Evolutionary conservation across 1,139 yeast genomes (phyloP).

Genomic region (Geotrichum carabidarum): DNA sequence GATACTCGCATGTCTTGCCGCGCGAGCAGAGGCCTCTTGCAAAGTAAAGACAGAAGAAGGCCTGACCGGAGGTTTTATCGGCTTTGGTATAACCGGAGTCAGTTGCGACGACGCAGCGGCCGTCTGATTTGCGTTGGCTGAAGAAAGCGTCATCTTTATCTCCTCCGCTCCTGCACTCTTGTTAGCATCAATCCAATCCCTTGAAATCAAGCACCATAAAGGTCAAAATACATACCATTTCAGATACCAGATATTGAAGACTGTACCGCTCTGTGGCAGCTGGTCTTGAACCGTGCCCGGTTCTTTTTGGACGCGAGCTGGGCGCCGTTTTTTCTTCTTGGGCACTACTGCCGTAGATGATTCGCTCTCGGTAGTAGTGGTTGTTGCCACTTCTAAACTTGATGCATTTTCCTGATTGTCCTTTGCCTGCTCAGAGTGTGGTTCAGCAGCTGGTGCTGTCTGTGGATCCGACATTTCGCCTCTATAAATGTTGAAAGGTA

Average conservation of each 20-base stretch:
- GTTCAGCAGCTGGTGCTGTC: not conserved
- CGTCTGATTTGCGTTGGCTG: conserved; percentile 45
- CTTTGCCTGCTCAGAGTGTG: not conserved
- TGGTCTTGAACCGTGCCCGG: conserved; percentile 58
- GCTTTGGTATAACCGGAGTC: conserved; percentile 81
- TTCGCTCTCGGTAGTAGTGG: not conserved
- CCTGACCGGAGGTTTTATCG: conserved; percentile 43
- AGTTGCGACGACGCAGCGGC: conserved; percentile 51
- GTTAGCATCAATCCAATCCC: not conserved
- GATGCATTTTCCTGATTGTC: not conserved
- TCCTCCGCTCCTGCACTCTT: conserved; percentile 34
- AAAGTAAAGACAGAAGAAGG: conserved; percentile 70
- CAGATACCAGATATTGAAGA: conserved; percentile 82
- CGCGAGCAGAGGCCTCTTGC: conserved; percentile 82
- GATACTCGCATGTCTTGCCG: conserved; percentile 69
- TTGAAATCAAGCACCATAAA: not conserved
- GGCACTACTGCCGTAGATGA: not conserved
- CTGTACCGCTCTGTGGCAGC: conserved; percentile 76
- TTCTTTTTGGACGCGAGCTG: conserved; percentile 71
- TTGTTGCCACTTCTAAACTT: not conserved
- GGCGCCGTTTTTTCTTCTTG: conserved; percentile 32
- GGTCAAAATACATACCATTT: conserved; percentile 49
- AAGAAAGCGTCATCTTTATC: conserved; percentile 35
- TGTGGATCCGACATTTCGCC: not conserved
- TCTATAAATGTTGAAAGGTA: not conserved